A percentile compares a stretch with the other conserved stretches of the same genome.
Conservation (phyloP, 2,329 filamentous ascomycete genomes). For the Talaromyces marneffei region DNA sequence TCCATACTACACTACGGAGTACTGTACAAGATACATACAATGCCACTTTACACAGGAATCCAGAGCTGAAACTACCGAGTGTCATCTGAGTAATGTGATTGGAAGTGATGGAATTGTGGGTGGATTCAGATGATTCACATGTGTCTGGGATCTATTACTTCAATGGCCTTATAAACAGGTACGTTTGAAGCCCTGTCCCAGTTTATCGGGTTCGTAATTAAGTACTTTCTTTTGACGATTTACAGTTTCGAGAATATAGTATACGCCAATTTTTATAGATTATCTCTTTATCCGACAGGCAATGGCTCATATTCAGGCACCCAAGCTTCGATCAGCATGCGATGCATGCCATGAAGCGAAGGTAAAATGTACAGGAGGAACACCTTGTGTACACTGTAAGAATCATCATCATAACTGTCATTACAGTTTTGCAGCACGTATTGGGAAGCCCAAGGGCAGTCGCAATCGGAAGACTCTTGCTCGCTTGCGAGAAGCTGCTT, state of each 20-base stretch:
- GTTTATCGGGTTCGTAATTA: neutral
- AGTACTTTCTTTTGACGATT: neutral
- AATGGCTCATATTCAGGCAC: slow-evolving; percentile 12
- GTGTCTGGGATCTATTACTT: neutral
- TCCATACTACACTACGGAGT: neutral
- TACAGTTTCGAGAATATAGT: neutral
- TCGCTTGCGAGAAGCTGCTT: slow-evolving; percentile 11
- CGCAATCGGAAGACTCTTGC: slow-evolving; percentile 15
- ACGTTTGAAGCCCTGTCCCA: neutral
- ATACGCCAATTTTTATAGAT: neutral
- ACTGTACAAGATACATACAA: neutral
- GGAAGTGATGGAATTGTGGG: neutral
- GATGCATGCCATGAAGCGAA: slow-evolving; percentile 16
- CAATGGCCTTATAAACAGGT: neutral
- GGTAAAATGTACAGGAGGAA: slow-evolving; percentile 13
- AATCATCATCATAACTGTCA: slow-evolving; percentile 12
- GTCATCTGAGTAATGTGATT: slow-evolving; percentile 2
- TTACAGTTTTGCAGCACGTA: slow-evolving; percentile 14
- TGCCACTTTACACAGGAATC: slow-evolving; percentile 6
- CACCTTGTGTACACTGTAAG: slow-evolving; percentile 13
- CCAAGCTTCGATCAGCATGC: slow-evolving; percentile 15
- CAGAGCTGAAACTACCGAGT: slow-evolving; percentile 6
- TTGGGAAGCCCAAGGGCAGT: slow-evolving; percentile 15
- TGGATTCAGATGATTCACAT: neutral
- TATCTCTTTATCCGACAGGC: neutral